Base-by-base conservation (phyloP, 495 filamentous ascomycete genomes). In the Aspergillus ellipticus region DNA sequence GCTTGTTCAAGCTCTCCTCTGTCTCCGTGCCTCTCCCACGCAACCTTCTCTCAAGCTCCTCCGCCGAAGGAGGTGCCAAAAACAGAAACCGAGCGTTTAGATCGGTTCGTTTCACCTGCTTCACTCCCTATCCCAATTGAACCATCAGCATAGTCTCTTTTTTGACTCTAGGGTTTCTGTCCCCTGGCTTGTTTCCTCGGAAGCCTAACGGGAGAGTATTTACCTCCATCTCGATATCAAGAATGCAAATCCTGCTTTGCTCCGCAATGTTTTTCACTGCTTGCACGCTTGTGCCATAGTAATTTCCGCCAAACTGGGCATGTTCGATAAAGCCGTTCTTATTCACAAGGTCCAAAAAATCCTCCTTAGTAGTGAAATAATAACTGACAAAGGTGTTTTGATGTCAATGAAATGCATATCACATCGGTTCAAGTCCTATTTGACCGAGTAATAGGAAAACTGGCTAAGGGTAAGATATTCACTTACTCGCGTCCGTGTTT, bases 171-270 rank as follows among this genome's bases (percentile, higher is more conserved):
- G 35, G 3, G 20, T 13, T 47, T 15, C 42, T 11, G 17, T 50
- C 37, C 19, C 35, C 35, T 19, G 19, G 41, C 31, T 16, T n/a
- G 24, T 35, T 21, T 28, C 7, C 28, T 52, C n/a, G 16, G 4
- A 20, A 51, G 16, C 9, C n/a, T 85, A 82, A 89, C 88, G 79
- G 91, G 87, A 66, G 65, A 53, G 42, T 60, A 65, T 46, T 46
- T 56, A 82, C 83, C 84, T 96, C 92, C 86, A 96, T 93, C 79
- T 97, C 94, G 67, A 97, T 98, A 71, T 98, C 77, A 35, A 80
- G 62, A 4, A 80, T 71, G 49, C 72, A 76, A 26, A 80, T 75
- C 29, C 69, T 64, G 33, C 67, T 63, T 54, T 85, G 80, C 57
- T 81, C 80, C 6, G 81, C 79, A 58, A 94, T 83, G 54, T 89